These are phyloP conservation scores for Tulasnella sp. DNA, from an alignment of 768 basidiomycete species.

Conservation along the genomic window DNA sequence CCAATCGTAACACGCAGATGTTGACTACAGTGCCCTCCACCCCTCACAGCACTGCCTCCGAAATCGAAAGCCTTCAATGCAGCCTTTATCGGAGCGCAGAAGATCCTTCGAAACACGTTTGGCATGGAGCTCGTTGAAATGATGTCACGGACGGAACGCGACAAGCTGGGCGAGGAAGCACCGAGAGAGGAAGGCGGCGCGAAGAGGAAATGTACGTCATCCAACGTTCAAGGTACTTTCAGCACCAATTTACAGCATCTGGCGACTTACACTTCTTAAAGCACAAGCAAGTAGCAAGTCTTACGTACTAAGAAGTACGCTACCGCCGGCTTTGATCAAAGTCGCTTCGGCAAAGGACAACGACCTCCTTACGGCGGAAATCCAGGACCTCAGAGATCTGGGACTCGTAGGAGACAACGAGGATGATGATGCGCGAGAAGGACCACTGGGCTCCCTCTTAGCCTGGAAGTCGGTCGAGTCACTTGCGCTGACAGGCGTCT, in stretches of 20 bases:
- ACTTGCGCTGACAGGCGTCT: conserved; percentile 51
- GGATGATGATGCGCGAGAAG: conserved; percentile 38
- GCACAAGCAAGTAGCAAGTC: conserved; percentile 46
- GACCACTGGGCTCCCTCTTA: conserved; percentile 57
- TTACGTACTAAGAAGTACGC: conserved; percentile 70
- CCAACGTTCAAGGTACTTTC: conserved; percentile 21
- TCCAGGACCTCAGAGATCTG: conserved; percentile 36
- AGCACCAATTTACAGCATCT: too few relatives aligned
- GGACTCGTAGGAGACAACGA: conserved; percentile 28
- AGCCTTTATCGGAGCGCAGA: conserved; percentile 55
- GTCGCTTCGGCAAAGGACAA: conserved; percentile 43
- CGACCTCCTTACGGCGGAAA: conserved; percentile 36
- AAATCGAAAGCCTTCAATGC: conserved; percentile 48
- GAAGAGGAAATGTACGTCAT: conserved; percentile 37
- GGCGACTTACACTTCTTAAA: too few relatives aligned
- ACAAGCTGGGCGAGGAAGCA: conserved; percentile 30
- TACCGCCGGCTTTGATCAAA: conserved; percentile 52
- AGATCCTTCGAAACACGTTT: conserved; percentile 49
- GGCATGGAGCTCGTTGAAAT: conserved; percentile 82
- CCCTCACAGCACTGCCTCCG: conserved; percentile 35
- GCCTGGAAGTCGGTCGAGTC: conserved; percentile 62
- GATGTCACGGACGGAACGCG: conserved; percentile 45
- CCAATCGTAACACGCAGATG: neutral
- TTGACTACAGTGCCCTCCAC: neutral
- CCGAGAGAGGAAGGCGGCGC: conserved; percentile 18